Evolutionary conservation across 345 rosid species (phyloP).

Genomic region (Rhizophora apiculata): DNA sequence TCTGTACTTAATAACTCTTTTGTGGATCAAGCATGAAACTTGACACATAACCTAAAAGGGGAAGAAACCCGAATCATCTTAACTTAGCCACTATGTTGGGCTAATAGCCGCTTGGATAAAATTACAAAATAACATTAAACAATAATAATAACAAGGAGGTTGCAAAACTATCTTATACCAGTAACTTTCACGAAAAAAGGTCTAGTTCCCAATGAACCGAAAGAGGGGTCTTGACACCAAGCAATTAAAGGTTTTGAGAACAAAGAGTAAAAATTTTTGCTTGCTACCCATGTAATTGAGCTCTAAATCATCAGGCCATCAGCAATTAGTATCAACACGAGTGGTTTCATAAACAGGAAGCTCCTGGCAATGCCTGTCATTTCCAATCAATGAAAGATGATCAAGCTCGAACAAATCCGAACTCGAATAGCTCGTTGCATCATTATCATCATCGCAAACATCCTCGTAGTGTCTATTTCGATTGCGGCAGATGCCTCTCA

Average conservation of each 20-base stretch:
- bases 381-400: slow-evolving; percentile 30
- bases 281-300: background rate
- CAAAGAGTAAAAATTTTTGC: background rate
- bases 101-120: no score
- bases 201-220: no score
- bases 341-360: slow-evolving; percentile 65
- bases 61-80: no score
- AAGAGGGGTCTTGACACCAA: no score
- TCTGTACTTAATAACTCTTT: no score
- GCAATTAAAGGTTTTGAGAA: background rate
- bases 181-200: no score
- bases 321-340: slow-evolving; percentile 34
- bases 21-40: no score
- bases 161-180: no score
- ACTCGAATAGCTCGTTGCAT: slow-evolving; percentile 42
- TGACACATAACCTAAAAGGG: no score
- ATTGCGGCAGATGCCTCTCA: background rate
- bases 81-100: no score
- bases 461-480: background rate
- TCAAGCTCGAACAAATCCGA: slow-evolving; percentile 63
- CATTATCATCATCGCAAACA: slow-evolving; percentile 30
- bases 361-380: slow-evolving; percentile 35
- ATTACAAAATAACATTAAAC: no score
- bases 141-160: no score
- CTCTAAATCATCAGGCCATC: slow-evolving; percentile 11